Evolutionary conservation across 1,139 yeast species (phyloP).

Genomic region (Candida sanyaensis): DNA sequence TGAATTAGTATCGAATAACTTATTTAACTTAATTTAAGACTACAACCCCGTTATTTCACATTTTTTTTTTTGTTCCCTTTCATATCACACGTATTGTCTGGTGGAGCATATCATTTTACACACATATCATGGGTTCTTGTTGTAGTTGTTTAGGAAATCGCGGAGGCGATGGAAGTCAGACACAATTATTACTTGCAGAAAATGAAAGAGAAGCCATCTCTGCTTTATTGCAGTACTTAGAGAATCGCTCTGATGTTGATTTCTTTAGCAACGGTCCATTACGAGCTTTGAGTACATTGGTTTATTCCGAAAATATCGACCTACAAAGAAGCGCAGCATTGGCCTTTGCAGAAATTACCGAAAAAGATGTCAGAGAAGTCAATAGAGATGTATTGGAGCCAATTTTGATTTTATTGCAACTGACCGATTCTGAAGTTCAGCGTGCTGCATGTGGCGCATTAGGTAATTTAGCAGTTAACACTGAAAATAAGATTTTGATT

Average conservation of each 20-base stretch:
- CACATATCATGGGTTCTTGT: slow-evolving; percentile 58
- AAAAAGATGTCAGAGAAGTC: slow-evolving; percentile 90
- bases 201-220: slow-evolving; percentile 97
- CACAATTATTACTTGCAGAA: slow-evolving; percentile 86
- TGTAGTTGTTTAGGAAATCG: slow-evolving; percentile 58
- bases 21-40: too few relatives aligned
- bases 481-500: slow-evolving; percentile 87
- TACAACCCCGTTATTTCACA: neutral
- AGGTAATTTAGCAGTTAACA: slow-evolving; percentile 95
- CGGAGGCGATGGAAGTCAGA: slow-evolving; percentile 51
- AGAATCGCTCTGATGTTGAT: slow-evolving; percentile 81
- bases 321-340: slow-evolving; percentile 96
- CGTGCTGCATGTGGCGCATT: slow-evolving; percentile 98
- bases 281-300: slow-evolving; percentile 87
- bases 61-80: too few relatives aligned
- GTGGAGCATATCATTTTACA: neutral
- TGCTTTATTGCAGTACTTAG: slow-evolving; percentile 82
- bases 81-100: too few relatives aligned
- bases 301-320: slow-evolving; percentile 91
- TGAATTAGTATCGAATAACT: too few relatives aligned
- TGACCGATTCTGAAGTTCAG: slow-evolving; percentile 91
- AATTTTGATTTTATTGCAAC: slow-evolving; percentile 80
- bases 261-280: slow-evolving; percentile 91
- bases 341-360: slow-evolving; percentile 98
- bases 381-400: slow-evolving; percentile 92